Percentiles rank a stretch among this genome's conserved stretches.
phyloP scores from a whole-genome alignment of 495 filamentous ascomycete species.

The Aspergillus saccharolyticus region DNA sequence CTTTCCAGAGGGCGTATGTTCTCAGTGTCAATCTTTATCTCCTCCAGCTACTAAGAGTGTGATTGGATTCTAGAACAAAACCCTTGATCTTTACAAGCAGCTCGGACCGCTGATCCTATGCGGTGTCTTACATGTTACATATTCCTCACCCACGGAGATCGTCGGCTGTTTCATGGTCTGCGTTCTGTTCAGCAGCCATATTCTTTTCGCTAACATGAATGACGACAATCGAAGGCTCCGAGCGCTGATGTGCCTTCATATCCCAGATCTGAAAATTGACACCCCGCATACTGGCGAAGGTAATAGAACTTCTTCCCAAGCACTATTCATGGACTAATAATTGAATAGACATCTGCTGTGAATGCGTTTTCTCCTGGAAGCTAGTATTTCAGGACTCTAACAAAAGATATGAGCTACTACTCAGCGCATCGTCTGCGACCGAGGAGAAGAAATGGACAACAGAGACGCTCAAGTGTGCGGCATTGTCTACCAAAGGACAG shows the following conservation, averaged over 20 bases:
- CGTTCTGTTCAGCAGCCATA: constrained; percentile 74
- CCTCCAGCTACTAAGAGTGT: constrained; percentile 6
- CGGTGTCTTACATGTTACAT: constrained; percentile 81
- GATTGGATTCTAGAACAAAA: constrained; percentile 24
- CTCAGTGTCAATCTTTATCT: too few relatives aligned
- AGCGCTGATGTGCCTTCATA: constrained; percentile 68
- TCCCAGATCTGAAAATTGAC: constrained; percentile 68
- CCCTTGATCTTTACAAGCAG: constrained; percentile 56
- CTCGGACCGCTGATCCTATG: constrained; percentile 82
- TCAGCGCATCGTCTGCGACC: constrained; percentile 78
- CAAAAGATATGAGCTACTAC: constrained; percentile 74
- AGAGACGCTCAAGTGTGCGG: constrained; percentile 33
- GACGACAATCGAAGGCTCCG: constrained; percentile 59
- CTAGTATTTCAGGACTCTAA: constrained; percentile 75
- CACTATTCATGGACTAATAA: neutral
- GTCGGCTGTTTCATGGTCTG: constrained; percentile 81
- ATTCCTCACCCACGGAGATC: constrained; percentile 60
- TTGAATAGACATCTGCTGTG: constrained; percentile 71
- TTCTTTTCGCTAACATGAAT: constrained; percentile 67
- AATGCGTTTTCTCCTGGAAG: constrained; percentile 87
- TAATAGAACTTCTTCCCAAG: constrained; percentile 29
- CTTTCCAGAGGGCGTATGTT: constrained; percentile 62
- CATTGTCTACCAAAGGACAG: constrained; percentile 20
- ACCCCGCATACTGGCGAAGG: constrained; percentile 78
- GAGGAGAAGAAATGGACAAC: constrained; percentile 76